Evolutionary conservation across 1,284 basidiomycete genomes (phyloP), one percentile per base, ranked within the genome.

Genomic region (Ceratobasidium theobromae): DNA sequence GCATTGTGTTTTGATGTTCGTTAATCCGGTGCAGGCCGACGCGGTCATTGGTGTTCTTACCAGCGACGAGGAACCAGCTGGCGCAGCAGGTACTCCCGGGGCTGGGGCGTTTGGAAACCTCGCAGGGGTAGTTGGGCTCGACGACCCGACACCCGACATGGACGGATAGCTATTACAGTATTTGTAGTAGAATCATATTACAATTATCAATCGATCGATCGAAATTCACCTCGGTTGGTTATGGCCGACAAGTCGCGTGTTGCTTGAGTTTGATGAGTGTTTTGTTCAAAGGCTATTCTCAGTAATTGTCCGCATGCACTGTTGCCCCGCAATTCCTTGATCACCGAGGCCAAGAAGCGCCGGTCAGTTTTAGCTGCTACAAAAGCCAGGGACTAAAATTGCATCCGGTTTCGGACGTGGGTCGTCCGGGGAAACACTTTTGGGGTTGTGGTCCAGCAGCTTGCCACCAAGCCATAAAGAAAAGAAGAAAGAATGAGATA

Each of bases 111-210:
- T 62, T n/a, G 58, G 58, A 4, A 32, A 46, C n/a, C 35, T 62
- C 16, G 55, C 41, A 3, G 55, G 55, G 3, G 35, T 48, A n/a
- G 33, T 62, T 9, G 58, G 58, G 18, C 30, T 62, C 45, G 58
- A 62, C 27, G 58, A 62, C 18, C 58, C 58, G 16, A 25, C 48
- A n/a, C 58, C 58, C 1, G 58, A 52, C 33, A 32, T 62, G 23
- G 48, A 62, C 25, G 33, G 46, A 27, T 62, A 49, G 33, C 9
- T 49, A 6, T 25, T 6, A 30, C 9, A 25, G 48, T 46, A 46
- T 9, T 9, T 25, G 8, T 18, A 43, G 8, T 1, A 32, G n/a
- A 25, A 21, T 33, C 46, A n/a, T n/a, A n/a, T n/a, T n/a, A n/a
- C n/a, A n/a, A n/a, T n/a, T 14, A 30, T 16, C 28, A 18, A 14